Base-by-base conservation (phyloP, 2,329 filamentous ascomycete genomes). In the Trichoderma sp. region DNA sequence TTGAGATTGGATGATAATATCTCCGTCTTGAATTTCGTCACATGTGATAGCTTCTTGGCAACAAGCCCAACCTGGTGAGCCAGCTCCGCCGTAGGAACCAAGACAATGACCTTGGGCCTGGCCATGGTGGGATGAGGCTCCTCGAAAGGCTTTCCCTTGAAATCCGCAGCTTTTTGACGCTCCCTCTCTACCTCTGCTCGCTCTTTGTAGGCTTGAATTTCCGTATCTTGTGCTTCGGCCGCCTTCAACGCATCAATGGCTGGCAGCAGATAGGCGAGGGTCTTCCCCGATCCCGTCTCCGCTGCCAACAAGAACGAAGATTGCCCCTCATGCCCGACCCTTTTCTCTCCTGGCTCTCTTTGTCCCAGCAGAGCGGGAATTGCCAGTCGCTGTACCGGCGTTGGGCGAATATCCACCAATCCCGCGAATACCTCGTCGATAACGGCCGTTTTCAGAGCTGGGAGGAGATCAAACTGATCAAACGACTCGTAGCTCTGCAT, bases 261-360 rank as follows among this genome's bases (percentile, higher is more conserved):
- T 0, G 97, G 97, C 6, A 98, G 85, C 6, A 98, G 87, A 82
- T 99, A 99, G 9, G 97, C 95, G 77, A 99, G 87, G 1, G 97
- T 99, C 87, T 99, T 99, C 76, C 97, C 97, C 0, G 97, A 98
- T 14, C 97, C 97, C 0, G 97, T 99, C 87, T 99, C 97, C 12
- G 97, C 97, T 4, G 97, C 97, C 67, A 99, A 88, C 14, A 99
- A 88, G 81, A 94, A 98, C 1, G 84, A 84, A 56, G 79, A 77
- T 68, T 78, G 76, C 85, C 87, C 89, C 76, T 85, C 84, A 78
- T 81, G 88, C 74, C 80, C 74, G 2, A 68, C 76, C 71, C 81
- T 83, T n/a, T 76, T 66, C 62, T 79, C 77, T 21, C 79, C 79
- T 4, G 79, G 76, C 7, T 77, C 76, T 29, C 87, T 82, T 80